phyloP scores from a whole-genome alignment of 1,284 basidiomycete genomes.

The Ceratobasidium sp. region DNA sequence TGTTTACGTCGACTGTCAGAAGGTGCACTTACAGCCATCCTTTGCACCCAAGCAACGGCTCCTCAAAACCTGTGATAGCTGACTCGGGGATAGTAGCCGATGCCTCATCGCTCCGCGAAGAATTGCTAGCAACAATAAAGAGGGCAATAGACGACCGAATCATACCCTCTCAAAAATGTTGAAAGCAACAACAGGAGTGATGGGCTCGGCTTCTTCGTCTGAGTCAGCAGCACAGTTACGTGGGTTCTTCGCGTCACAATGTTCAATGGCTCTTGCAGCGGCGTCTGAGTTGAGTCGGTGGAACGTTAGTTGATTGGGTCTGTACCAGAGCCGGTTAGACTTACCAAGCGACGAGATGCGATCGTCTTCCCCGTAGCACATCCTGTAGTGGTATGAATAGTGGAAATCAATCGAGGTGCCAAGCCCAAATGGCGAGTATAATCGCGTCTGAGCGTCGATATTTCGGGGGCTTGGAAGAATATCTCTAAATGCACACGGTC shows the following conservation, averaged over 20 bases:
- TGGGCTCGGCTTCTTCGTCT: neutral
- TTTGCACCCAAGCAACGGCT: neutral
- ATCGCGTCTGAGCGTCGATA: neutral
- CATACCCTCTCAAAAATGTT: neutral
- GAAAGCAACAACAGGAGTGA: neutral
- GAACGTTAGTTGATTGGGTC: no score
- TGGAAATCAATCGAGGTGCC: constrained; percentile 5
- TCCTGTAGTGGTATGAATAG: neutral
- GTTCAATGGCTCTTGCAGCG: neutral
- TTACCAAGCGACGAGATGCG: neutral
- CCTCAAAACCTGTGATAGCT: neutral
- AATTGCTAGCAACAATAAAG: neutral
- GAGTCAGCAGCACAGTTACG: neutral
- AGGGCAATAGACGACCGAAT: neutral
- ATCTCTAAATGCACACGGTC: neutral
- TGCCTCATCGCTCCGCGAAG: neutral
- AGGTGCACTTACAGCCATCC: neutral
- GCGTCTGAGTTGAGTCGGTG: neutral
- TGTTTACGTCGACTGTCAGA: neutral
- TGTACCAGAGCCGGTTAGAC: neutral
- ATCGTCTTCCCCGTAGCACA: neutral
- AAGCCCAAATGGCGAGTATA: constrained; percentile 9
- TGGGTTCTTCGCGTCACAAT: neutral
- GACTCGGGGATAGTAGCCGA: neutral
- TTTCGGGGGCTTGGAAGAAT: neutral